phyloP scores from a whole-genome alignment of 805 yeast genomes.

The Diddensiella caesifluorescens region DNA sequence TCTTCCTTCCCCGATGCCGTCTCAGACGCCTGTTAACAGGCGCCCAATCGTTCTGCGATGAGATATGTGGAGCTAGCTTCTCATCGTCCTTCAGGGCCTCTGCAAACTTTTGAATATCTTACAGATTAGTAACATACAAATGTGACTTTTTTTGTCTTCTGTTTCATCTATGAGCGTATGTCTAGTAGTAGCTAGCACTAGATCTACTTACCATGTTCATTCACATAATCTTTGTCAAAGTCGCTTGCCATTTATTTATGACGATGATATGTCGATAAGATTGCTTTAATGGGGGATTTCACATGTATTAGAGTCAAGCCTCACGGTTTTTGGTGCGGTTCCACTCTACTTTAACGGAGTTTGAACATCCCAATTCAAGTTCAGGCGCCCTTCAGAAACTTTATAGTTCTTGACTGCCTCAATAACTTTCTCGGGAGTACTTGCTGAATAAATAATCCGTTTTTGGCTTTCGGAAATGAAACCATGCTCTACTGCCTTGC shows the following conservation, averaged over 20 bases:
- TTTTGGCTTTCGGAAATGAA: constrained; percentile 66
- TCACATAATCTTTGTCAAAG: constrained; percentile 14
- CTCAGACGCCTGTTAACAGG: constrained; percentile 30
- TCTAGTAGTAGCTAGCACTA: neutral
- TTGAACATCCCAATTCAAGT: constrained; percentile 57
- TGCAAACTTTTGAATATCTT: constrained; percentile 36
- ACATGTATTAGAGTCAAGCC: too few species aligned
- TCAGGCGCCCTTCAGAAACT: constrained; percentile 68
- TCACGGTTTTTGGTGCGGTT: too few species aligned
- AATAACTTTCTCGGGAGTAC: constrained; percentile 63
- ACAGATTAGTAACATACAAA: neutral
- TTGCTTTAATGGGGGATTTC: too few species aligned
- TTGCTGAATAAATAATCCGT: constrained; percentile 62
- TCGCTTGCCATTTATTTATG: constrained; percentile 10
- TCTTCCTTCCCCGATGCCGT: too few species aligned
- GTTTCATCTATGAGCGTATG: neutral
- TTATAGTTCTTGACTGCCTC: constrained; percentile 53
- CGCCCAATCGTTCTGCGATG: constrained; percentile 44
- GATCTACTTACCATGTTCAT: constrained; percentile 13
- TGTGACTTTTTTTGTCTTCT: neutral
- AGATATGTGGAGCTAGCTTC: constrained; percentile 25
- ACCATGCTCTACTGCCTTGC: constrained; percentile 54
- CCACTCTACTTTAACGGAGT: too few species aligned
- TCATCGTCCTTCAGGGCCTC: constrained; percentile 37
- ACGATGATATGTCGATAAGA: too few species aligned